Evolutionary conservation across 2,329 filamentous ascomycete species (phyloP).

Genomic region (Aspergillus sp.): DNA sequence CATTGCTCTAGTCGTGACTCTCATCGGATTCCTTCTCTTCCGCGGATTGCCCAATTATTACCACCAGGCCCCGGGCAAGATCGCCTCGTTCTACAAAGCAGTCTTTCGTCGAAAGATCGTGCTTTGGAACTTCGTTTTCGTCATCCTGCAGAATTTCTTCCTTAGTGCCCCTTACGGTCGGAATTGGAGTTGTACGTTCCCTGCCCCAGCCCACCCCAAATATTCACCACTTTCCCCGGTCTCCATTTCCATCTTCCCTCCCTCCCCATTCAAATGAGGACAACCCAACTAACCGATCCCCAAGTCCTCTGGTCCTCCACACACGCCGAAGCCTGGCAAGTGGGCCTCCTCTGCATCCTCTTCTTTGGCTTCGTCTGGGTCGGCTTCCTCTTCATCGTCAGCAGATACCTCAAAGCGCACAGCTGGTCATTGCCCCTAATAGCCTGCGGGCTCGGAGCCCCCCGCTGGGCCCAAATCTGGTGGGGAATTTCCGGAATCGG

Average conservation of each 20-base stretch:
- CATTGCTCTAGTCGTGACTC: conserved; percentile 58
- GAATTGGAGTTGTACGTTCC: conserved; percentile 56
- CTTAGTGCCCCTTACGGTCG: conserved; percentile 65
- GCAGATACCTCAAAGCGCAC: conserved; percentile 57
- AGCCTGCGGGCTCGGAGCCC: conserved; percentile 63
- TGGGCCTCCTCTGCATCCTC: conserved; percentile 52
- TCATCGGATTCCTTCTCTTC: conserved; percentile 55
- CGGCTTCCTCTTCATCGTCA: conserved; percentile 47
- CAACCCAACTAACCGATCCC: too few species aligned
- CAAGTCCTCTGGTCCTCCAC: conserved; percentile 57
- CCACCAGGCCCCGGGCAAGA: conserved; percentile 61
- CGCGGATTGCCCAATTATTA: conserved; percentile 66
- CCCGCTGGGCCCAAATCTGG: conserved; percentile 67
- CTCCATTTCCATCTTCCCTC: too few species aligned
- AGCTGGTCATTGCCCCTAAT: conserved; percentile 69
- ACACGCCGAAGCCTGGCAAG: conserved; percentile 57
- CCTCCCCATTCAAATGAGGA: too few species aligned
- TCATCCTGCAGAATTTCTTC: conserved; percentile 67
- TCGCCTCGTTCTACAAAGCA: conserved; percentile 65
- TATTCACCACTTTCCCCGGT: too few species aligned
- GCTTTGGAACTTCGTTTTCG: conserved; percentile 56
- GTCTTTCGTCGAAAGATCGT: conserved; percentile 56
- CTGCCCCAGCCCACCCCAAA: too few species aligned
- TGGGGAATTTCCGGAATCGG: conserved; percentile 63
- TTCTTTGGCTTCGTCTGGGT: conserved; percentile 60